phyloP scores from a whole-genome alignment of 2,329 filamentous ascomycete species.

The Plenodomus biglobosus region DNA sequence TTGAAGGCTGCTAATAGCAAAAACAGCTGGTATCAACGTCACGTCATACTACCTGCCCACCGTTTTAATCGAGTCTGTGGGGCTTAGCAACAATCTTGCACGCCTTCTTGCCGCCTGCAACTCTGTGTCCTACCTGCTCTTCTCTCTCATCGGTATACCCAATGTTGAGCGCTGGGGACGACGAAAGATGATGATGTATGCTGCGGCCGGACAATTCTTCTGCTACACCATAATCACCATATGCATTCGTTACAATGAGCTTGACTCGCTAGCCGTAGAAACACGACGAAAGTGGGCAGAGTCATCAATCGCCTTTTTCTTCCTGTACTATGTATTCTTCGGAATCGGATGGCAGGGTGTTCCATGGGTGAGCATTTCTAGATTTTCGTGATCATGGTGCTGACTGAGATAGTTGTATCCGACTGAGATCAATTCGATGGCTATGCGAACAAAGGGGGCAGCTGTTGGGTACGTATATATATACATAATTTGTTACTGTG shows the following conservation, averaged over 20 bases:
- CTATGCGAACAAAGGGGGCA: conserved; percentile 54
- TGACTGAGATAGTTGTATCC: conserved; percentile 41
- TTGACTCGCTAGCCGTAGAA: conserved; percentile 11
- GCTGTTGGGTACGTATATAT: no score
- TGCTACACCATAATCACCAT: conserved; percentile 57
- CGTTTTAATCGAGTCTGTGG: conserved; percentile 61
- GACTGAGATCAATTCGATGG: conserved; percentile 54
- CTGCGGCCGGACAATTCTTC: conserved; percentile 55
- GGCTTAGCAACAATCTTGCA: conserved; percentile 54
- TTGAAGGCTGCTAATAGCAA: no score
- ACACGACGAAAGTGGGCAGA: conserved; percentile 34
- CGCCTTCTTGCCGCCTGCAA: conserved; percentile 60
- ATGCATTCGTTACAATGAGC: conserved; percentile 49
- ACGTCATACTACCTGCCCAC: conserved; percentile 58
- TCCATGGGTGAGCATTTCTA: conserved; percentile 38
- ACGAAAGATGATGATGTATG: conserved; percentile 62
- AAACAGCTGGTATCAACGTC: conserved; percentile 8
- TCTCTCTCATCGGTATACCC: conserved; percentile 50
- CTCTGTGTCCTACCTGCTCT: conserved; percentile 53
- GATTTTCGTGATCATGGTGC: neutral
- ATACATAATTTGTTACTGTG: no score
- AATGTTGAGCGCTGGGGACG: conserved; percentile 57
- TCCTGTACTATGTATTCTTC: conserved; percentile 59
- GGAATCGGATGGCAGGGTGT: conserved; percentile 54
- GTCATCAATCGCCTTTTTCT: conserved; percentile 54